Evolutionary conservation across 768 basidiomycete species (phyloP), one percentile per base, ranked within the genome.

Genomic region (Auriscalpium vulgare): DNA sequence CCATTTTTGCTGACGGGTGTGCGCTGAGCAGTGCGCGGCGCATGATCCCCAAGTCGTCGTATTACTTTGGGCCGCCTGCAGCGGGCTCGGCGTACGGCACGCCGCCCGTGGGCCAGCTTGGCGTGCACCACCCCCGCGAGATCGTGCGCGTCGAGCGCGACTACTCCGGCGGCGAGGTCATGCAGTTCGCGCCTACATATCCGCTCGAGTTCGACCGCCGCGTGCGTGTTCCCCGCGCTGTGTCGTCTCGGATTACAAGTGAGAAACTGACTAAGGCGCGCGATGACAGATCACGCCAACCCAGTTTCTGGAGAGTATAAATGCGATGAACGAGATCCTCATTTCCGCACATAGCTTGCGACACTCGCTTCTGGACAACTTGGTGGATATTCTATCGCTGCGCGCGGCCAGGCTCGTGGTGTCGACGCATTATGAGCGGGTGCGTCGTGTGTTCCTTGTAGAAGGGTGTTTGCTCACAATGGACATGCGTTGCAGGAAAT

Each of bases 171-270:
- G 97, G 95, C 2, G 95, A 98, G 67, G 75, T 95, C 8, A 80
- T 85, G 35, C 95, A 97, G 71, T 97, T 99, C 69, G 79, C 90
- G 37, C 80, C 91, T 0, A 82, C 86, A 60, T 99, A 88, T 70
- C 94, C 92, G 1, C 72, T 95, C 44, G 97, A 99, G 69, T 76
- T 99, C 6, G 95, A 97, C 63, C 91, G 92, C 47, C 79, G 97
- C 69, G 94, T 95, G 64, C 65, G 89, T 74, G 40, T 21, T 50
- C 43, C 47, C 3, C 13, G 17, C 48, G 17, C 48, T 59, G 43
- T 44, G n/a, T 19, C 23, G 5, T n/a, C 9, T 8, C 14, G 21
- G 34, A 17, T n/a, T 10, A 21, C 9, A 10, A 17, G 23, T 8
- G 23, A 10, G 52, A 5, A 35, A 10, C 9, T 8, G 35, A 50